These are phyloP conservation scores for Auricularia sp. DNA, from an alignment of 768 basidiomycete species.

Conservation along the genomic window DNA sequence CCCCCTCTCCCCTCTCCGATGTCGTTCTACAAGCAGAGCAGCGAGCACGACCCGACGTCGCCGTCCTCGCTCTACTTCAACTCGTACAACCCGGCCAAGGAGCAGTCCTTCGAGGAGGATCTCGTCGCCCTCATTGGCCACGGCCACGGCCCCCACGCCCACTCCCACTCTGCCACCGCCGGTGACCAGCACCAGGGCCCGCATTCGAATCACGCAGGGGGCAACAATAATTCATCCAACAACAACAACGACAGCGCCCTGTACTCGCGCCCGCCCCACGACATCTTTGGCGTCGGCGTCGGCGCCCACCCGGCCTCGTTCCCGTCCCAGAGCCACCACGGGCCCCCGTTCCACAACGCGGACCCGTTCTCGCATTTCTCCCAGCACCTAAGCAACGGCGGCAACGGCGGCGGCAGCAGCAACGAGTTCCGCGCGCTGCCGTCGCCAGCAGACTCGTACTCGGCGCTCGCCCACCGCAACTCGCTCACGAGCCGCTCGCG, in stretches of 20 bases:
- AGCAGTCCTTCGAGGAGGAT: conserved; percentile 44
- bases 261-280: conserved; percentile 34
- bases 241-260: conserved; percentile 20
- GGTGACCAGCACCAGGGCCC: conserved; percentile 16
- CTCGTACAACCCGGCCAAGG: background rate
- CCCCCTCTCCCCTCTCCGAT: background rate
- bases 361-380: background rate
- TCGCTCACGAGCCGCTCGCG: background rate
- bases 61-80: background rate
- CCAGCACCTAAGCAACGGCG: conserved; percentile 5
- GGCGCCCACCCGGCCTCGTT: conserved; percentile 27
- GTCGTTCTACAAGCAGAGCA: background rate
- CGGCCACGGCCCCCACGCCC: conserved; percentile 19
- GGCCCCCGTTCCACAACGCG: background rate
- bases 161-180: conserved; percentile 24
- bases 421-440: conserved; percentile 19
- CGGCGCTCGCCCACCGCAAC: conserved; percentile 7
- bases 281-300: conserved; percentile 55
- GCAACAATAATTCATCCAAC: too few relatives aligned
- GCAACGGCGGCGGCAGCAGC: conserved; percentile 4
- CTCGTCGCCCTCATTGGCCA: conserved; percentile 48
- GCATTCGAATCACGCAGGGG: conserved; percentile 17
- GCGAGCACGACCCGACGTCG: background rate
- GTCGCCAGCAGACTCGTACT: conserved; percentile 16
- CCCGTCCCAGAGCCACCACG: conserved; percentile 12